Evolutionary conservation across 306 rosid species (phyloP), one percentile per base, ranked within the genome.

Genomic region (Glycine latifolia): DNA sequence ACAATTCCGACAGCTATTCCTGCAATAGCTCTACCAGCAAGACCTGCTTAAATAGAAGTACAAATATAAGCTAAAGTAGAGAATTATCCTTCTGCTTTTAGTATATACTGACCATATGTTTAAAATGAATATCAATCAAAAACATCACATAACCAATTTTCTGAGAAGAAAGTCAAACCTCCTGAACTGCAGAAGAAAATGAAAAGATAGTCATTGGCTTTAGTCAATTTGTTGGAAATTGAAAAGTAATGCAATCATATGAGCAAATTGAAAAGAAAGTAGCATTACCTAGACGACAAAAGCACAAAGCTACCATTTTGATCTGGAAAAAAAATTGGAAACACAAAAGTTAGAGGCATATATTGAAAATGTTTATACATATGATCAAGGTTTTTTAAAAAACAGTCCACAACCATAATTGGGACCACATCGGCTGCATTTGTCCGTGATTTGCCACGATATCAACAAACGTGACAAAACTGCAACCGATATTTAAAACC

Each of bases 131-230:
- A 43, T 58, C 77, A 80, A 66, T 73, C 60, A 39, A 66, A 81
- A 67, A 67, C 81, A 44, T 77, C 44, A 20, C 52, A 74, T 71
- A 75, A 71, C 49, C 73, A 85, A 68, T 77, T 81, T 83, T 81
- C 62, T 76, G 79, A 65, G 88, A 83, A 77, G 83, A 83, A 81
- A 77, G 80, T 50, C 89, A 80, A 73, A 95, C 89, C 96, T 79
- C 91, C 90, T 71, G 95, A 75, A 87, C 99, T 95, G 97, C 87
- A 87, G 10, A 81, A 68, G 76, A 82, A 92, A 86, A 87, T 55
- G 6, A 79, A 79, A 50, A 49, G 31, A 16, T 47, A 58, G 56
- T 77, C 72, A 82, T 33, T 61, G 48, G 43, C 73, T 46, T 71
- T 39, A 71, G 79, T 63, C 26, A 58, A 44, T 53, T 35, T 35